Conservation (phyloP, 202 grass and related monocot genomes). For the Panicum virgatum region DNA sequence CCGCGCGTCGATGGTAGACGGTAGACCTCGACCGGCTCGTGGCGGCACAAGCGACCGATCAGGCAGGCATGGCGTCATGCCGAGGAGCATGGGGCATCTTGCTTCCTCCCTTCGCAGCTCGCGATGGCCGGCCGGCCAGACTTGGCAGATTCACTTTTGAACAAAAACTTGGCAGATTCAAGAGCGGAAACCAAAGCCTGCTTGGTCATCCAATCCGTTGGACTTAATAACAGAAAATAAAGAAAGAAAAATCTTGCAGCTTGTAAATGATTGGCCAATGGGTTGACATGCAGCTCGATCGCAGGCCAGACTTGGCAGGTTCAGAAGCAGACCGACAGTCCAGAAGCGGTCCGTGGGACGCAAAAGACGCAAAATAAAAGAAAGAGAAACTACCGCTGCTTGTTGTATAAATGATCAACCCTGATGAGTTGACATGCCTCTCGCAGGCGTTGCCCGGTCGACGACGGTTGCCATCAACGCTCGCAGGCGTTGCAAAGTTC, state of each 20-base stretch:
- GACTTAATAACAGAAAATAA: background rate
- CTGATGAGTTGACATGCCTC: background rate
- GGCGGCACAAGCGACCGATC: background rate
- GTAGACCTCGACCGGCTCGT: background rate
- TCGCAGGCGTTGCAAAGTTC: no score
- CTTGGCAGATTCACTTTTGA: background rate
- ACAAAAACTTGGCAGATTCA: background rate
- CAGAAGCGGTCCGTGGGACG: background rate
- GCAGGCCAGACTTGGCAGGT: background rate
- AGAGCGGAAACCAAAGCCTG: background rate
- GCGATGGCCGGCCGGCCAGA: background rate
- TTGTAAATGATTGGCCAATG: background rate
- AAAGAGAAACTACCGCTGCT: background rate
- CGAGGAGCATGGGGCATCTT: background rate
- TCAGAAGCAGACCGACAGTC: background rate
- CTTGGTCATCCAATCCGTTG: background rate
- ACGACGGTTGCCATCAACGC: background rate
- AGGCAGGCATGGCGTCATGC: background rate
- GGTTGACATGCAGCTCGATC: background rate
- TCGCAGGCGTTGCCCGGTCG: background rate
- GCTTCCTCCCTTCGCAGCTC: background rate
- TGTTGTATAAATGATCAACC: background rate
- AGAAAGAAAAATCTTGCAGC: background rate
- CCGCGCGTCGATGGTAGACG: background rate
- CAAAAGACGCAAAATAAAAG: background rate